A percentile compares a stretch with the other conserved stretches of the same genome.
These are phyloP conservation scores for Cerrena zonata DNA, from an alignment of 1,284 basidiomycete genomes.

Conservation along the genomic window DNA sequence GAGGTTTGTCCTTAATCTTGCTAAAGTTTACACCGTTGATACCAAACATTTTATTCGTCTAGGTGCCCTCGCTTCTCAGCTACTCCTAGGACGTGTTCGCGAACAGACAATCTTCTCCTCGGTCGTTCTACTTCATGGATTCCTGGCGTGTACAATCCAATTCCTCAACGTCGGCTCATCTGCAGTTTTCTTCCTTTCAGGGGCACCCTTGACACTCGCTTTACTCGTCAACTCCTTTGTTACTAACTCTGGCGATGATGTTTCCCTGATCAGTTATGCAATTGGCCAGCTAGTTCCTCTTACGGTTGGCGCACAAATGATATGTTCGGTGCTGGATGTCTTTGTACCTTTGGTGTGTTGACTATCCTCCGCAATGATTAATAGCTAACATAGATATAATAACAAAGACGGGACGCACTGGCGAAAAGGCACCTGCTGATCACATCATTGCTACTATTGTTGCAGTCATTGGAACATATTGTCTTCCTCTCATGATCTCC, in stretches of 20 bases:
- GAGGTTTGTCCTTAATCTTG: constrained; percentile 47
- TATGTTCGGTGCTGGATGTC: constrained; percentile 73
- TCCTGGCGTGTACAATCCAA: constrained; percentile 52
- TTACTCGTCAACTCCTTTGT: constrained; percentile 50
- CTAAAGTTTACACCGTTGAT: constrained; percentile 2
- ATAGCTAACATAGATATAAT: not conserved
- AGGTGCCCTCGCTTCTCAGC: constrained; percentile 56
- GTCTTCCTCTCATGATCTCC: constrained; percentile 61
- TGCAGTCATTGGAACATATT: constrained; percentile 54
- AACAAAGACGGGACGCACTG: constrained; percentile 66
- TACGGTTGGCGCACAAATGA: constrained; percentile 63
- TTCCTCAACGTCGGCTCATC: constrained; percentile 63
- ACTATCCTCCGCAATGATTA: not conserved
- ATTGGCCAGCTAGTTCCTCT: constrained; percentile 61
- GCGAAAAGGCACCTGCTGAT: constrained; percentile 77
- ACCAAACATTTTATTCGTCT: constrained; percentile 14
- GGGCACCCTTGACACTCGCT: constrained; percentile 46
- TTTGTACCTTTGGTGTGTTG: constrained; percentile 82
- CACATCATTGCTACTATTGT: constrained; percentile 82
- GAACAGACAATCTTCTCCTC: constrained; percentile 63
- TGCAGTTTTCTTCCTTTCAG: constrained; percentile 58
- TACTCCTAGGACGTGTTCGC: constrained; percentile 43
- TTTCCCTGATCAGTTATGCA: constrained; percentile 63
- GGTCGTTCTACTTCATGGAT: constrained; percentile 55
- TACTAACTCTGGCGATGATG: constrained; percentile 21